Conservation (phyloP, 495 filamentous ascomycete species). For the Neohortaea acidophila region DNA sequence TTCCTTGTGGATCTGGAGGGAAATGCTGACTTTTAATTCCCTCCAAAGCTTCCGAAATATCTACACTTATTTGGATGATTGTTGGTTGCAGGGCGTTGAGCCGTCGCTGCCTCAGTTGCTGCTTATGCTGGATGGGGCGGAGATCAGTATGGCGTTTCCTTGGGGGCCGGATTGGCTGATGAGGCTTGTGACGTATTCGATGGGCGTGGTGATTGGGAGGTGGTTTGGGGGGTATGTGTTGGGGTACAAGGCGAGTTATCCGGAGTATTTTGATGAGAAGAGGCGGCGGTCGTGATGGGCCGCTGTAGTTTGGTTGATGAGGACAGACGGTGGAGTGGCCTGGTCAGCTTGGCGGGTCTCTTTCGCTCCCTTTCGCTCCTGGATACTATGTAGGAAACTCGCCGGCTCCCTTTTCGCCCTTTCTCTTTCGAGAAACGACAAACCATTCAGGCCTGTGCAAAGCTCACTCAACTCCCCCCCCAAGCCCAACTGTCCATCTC, state of each 20-base stretch:
- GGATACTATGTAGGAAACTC: too few species aligned
- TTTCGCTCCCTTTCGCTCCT: too few species aligned
- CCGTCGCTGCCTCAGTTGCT: constrained; percentile 8
- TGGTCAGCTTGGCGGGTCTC: too few species aligned
- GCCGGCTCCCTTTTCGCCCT: too few species aligned
- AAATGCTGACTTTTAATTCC: neutral
- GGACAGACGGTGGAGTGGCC: too few species aligned
- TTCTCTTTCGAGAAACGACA: too few species aligned
- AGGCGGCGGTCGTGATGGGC: too few species aligned
- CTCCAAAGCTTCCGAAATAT: constrained; percentile 11
- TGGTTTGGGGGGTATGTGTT: constrained; percentile 8
- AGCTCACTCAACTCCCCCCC: too few species aligned
- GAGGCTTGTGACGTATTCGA: constrained; percentile 5
- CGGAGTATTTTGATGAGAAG: constrained; percentile 7
- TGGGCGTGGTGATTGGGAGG: constrained; percentile 5
- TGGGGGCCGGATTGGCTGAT: constrained; percentile 8
- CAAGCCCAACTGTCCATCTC: too few species aligned
- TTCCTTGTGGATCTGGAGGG: neutral
- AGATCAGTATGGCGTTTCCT: constrained; percentile 10
- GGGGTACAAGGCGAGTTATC: constrained; percentile 9
- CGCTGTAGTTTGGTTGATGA: too few species aligned
- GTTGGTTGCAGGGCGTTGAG: constrained; percentile 2
- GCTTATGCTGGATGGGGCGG: constrained; percentile 6
- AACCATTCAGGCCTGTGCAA: too few species aligned
- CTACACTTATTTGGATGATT: constrained; percentile 12